Evolutionary conservation across 164 flowering plant species (phyloP), one percentile per base, ranked within the genome.

Genomic region (Echeveria elegans): DNA sequence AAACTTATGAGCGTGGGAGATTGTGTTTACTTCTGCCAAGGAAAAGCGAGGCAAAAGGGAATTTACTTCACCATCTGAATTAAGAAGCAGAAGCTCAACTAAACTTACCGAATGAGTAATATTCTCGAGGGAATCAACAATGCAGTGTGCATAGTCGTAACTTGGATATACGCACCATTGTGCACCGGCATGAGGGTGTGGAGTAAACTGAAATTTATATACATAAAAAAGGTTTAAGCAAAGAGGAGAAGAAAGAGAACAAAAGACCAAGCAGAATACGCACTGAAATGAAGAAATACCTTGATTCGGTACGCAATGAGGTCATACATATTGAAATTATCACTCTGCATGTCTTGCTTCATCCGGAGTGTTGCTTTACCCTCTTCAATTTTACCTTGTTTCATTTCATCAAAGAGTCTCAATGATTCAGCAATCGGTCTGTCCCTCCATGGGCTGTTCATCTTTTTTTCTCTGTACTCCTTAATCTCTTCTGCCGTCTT

Each of bases 331-430:
- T 95, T 95, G 72, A 45, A 84, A 63, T 95, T 95, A 71, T 95
- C 97, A 76, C 96, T 92, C 83, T 92, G 97, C 99, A 95, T 95
- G 73, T 95, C 99, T 75, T 95, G 99, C 77, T 90, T 95, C 99
- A 95, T 95, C 70, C 99, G 77, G 28, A 95, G 84, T 41, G 99
- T 95, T n/a, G 97, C 97, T 79, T 89, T 88, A 30, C 97, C 96
- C 80, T 95, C 99, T 63, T 86, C 97, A 74, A 95, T 83, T 82
- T 82, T 56, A 28, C 97, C 97, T 45, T 72, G 71, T 70, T 78
- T 95, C 99, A 95, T 95, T 29, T 95, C 94, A 68, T 90, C 88
- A 79, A 95, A 95, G 15, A 92, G 83, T 67, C 82, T 86, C 71
- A 95, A 72, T 58, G 99, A 95, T 72, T 95, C 99, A 60, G 73